Percentiles rank a stretch among this genome's conserved stretches.
Conservation (phyloP, 306 rosid species). For the Castanospermum australe region DNA sequence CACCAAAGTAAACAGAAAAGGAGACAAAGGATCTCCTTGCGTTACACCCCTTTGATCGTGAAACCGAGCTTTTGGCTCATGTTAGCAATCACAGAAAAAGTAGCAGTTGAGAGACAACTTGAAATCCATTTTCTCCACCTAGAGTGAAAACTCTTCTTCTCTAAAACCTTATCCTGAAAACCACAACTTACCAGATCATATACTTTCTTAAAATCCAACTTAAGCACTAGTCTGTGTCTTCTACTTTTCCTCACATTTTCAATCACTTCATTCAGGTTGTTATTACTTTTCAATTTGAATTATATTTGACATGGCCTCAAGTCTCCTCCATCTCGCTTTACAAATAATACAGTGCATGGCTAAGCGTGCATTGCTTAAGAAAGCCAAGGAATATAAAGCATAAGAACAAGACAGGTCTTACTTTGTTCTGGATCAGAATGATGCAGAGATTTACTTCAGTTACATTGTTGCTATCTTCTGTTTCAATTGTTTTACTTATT, state of each 20-base stretch:
- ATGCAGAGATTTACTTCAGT: background rate
- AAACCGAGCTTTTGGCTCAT: background rate
- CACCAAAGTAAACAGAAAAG: background rate
- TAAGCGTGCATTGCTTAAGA: background rate
- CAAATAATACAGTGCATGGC: too few relatives aligned
- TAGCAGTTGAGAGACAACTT: background rate
- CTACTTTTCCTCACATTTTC: background rate
- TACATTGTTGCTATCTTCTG: background rate
- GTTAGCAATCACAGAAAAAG: background rate
- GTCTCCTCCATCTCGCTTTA: too few relatives aligned
- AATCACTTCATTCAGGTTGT: slow-evolving; percentile 47
- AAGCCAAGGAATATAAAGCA: too few relatives aligned
- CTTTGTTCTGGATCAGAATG: background rate
- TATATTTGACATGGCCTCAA: background rate
- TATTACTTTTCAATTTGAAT: background rate
- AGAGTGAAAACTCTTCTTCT: background rate
- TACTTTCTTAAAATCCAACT: background rate
- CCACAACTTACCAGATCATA: background rate
- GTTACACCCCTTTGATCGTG: background rate
- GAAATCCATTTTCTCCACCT: background rate
- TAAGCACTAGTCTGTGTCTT: background rate
- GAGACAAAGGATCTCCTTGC: background rate
- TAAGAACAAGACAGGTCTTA: background rate
- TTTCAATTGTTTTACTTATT: background rate
- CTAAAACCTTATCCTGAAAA: background rate